A percentile compares a stretch with the other conserved stretches of the same genome.
Conservation (phyloP, 192 early-diverging fungal genomes). For the Lunasporangiospora selenospora region DNA sequence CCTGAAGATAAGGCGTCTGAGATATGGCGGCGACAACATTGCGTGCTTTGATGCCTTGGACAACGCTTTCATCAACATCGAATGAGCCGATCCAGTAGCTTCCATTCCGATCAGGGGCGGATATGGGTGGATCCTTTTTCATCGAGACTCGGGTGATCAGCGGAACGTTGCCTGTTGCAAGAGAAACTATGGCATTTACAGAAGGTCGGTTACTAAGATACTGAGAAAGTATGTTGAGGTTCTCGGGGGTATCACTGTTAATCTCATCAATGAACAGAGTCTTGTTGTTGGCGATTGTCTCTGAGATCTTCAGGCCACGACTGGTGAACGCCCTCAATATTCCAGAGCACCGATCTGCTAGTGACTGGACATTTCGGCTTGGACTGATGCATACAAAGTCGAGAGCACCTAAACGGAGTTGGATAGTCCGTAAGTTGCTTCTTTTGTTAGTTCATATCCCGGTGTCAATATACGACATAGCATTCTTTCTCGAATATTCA, state of each 20-base stretch:
- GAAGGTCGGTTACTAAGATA: conserved; percentile 5
- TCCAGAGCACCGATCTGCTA: conserved; percentile 33
- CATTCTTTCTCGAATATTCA: no score
- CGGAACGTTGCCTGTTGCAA: not conserved
- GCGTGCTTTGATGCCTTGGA: conserved; percentile 10
- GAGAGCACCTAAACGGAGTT: conserved; percentile 23
- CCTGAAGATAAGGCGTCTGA: conserved; percentile 38
- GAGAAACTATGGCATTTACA: conserved; percentile 15
- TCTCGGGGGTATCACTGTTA: not conserved
- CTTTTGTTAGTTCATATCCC: no score
- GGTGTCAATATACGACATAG: no score
- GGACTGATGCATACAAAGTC: conserved; percentile 26
- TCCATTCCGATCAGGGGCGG: conserved; percentile 16
- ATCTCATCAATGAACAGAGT: not conserved
- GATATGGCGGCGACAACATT: conserved; percentile 14
- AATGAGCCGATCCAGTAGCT: conserved; percentile 32
- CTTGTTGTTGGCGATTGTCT: conserved; percentile 3
- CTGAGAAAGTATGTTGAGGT: not conserved
- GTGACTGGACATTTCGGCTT: not conserved
- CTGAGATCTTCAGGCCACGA: conserved; percentile 1
- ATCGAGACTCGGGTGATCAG: conserved; percentile 5
- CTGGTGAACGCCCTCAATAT: conserved; percentile 18
- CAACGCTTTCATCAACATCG: conserved; percentile 12
- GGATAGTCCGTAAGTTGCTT: no score
- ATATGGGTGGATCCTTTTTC: not conserved